Conservation (phyloP, 1,139 yeast genomes). For the Kodamaea ohmeri region DNA sequence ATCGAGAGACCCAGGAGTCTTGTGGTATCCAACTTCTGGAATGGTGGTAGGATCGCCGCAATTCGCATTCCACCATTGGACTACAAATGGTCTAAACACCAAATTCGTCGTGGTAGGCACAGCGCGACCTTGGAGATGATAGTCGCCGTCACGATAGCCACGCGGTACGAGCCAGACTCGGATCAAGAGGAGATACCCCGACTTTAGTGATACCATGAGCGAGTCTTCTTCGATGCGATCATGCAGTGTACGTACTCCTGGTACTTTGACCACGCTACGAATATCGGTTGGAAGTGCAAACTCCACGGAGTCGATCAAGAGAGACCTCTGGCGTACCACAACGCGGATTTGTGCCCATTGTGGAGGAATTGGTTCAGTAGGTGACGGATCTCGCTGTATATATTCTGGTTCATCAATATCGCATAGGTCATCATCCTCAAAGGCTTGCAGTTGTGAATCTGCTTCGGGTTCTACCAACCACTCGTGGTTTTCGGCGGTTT, state of each 20-base stretch:
- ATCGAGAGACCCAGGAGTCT: slow-evolving; percentile 16
- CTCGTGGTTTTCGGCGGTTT: slow-evolving; percentile 40
- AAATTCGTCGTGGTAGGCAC: slow-evolving; percentile 9
- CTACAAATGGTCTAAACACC: slow-evolving; percentile 43
- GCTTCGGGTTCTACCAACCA: slow-evolving; percentile 30
- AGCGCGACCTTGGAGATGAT: slow-evolving; percentile 14
- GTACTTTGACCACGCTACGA: slow-evolving; percentile 35
- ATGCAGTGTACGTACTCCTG: slow-evolving; percentile 20
- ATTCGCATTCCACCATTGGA: slow-evolving; percentile 49
- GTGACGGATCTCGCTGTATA: neutral
- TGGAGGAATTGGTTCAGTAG: neutral
- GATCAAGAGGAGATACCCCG: slow-evolving; percentile 42
- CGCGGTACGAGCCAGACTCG: slow-evolving; percentile 37
- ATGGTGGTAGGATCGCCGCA: neutral
- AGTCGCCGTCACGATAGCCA: slow-evolving; percentile 27
- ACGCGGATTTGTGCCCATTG: slow-evolving; percentile 17
- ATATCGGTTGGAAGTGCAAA: slow-evolving; percentile 36
- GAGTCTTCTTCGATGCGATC: slow-evolving; percentile 36
- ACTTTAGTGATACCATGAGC: slow-evolving; percentile 37
- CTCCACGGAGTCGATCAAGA: slow-evolving; percentile 32
- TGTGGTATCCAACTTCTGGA: neutral
- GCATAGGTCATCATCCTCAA: slow-evolving; percentile 31
- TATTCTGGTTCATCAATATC: slow-evolving; percentile 3
- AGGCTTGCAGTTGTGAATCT: slow-evolving; percentile 38
- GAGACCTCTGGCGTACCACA: slow-evolving; percentile 35